phyloP scores from a whole-genome alignment of 1,284 basidiomycete genomes.

The Boletus austroedulis region DNA sequence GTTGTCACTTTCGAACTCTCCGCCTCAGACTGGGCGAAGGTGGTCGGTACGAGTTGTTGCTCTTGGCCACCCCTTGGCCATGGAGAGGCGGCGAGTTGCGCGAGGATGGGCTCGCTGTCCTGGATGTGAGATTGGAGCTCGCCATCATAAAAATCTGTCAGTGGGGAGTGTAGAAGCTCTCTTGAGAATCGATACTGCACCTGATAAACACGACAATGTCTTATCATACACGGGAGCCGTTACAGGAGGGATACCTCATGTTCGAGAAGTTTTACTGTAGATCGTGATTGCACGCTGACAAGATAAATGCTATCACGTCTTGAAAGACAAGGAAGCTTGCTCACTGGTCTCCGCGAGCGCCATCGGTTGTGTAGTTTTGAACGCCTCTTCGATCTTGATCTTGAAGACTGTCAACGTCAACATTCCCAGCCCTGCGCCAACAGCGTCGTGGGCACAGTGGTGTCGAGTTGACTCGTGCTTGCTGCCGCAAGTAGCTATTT shows the following conservation, averaged over 20 bases:
- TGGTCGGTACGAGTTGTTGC: slow-evolving; percentile 43
- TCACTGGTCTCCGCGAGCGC: slow-evolving; percentile 68
- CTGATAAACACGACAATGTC: slow-evolving; percentile 23
- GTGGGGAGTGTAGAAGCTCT: slow-evolving; percentile 58
- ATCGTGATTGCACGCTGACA: slow-evolving; percentile 59
- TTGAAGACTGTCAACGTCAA: slow-evolving; percentile 59
- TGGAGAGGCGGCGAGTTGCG: slow-evolving; percentile 47
- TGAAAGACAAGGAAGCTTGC: slow-evolving; percentile 22
- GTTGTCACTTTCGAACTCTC: slow-evolving; percentile 57
- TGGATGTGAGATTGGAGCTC: slow-evolving; percentile 47
- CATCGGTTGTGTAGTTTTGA: slow-evolving; percentile 62
- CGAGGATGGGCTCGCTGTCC: slow-evolving; percentile 41
- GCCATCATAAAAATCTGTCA: slow-evolving; percentile 57
- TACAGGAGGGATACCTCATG: slow-evolving; percentile 55
- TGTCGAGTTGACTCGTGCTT: slow-evolving; percentile 56
- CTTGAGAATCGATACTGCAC: slow-evolving; percentile 61
- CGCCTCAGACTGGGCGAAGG: slow-evolving; percentile 58
- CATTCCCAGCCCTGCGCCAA: slow-evolving; percentile 59
- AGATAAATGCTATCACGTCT: background rate
- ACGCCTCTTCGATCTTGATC: slow-evolving; percentile 68
- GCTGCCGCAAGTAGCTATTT: slow-evolving; percentile 53
- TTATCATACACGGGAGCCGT: background rate
- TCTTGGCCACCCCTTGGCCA: slow-evolving; percentile 44
- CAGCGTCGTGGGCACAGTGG: slow-evolving; percentile 60
- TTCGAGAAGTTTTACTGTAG: slow-evolving; percentile 54